These are phyloP conservation scores for Exophiala spinifera DNA, from an alignment of 2,329 filamentous ascomycete species.

Conservation along the genomic window DNA sequence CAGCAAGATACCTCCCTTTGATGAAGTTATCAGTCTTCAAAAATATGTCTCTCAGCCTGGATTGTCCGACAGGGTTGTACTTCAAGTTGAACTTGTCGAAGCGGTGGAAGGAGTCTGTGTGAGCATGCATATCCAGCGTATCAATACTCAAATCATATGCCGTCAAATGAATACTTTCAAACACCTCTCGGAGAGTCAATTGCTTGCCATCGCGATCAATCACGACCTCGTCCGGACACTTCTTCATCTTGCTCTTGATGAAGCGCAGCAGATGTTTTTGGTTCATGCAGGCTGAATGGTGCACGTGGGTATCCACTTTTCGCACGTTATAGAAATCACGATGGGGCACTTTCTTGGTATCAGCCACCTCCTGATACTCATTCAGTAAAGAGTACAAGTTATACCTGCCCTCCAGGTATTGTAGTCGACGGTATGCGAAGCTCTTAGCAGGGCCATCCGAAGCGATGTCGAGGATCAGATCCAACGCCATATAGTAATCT, in stretches of 20 bases:
- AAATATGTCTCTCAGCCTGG: constrained; percentile 93
- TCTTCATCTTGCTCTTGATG: constrained; percentile 99
- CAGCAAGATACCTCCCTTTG: constrained; percentile 88
- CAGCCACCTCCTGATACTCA: constrained; percentile 95
- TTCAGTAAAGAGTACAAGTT: constrained; percentile 91
- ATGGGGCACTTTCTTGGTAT: constrained; percentile 96
- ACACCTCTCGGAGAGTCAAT: constrained; percentile 86
- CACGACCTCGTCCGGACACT: constrained; percentile 89
- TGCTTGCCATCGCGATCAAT: constrained; percentile 89
- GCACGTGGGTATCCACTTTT: constrained; percentile 98
- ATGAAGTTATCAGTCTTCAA: constrained; percentile 98
- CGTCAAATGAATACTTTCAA: constrained; percentile 94
- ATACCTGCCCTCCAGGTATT: constrained; percentile 96
- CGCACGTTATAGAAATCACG: constrained; percentile 98
- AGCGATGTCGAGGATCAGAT: constrained; percentile 80
- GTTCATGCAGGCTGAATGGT: constrained; percentile 99
- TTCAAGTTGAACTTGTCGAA: constrained; percentile 99
- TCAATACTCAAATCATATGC: constrained; percentile 98
- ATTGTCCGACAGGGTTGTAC: constrained; percentile 96
- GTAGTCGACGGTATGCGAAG: constrained; percentile 89
- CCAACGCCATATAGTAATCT: constrained; percentile 94
- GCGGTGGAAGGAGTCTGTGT: constrained; percentile 95
- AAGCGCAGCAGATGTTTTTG: constrained; percentile 97
- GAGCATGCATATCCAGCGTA: constrained; percentile 98
- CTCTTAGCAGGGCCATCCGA: constrained; percentile 96